Conservation (phyloP, 2,329 filamentous ascomycete genomes). For the Aureobasidium sp. region DNA sequence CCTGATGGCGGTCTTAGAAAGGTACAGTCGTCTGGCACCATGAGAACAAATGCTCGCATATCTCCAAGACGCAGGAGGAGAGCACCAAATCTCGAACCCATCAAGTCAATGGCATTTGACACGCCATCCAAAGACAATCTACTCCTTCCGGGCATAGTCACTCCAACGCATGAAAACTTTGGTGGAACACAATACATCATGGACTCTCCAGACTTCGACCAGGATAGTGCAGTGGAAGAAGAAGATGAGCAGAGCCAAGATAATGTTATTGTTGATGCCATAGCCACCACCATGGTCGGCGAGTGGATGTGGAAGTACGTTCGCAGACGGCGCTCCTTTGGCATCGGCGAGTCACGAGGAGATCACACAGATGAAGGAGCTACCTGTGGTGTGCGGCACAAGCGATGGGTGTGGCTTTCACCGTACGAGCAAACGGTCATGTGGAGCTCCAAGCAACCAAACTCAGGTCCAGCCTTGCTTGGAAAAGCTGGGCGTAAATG, state of each 20-base stretch:
- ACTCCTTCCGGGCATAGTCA: conserved; percentile 2
- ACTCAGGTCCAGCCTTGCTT: conserved; percentile 75
- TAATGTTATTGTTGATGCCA: conserved; percentile 82
- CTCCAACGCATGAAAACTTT: neutral
- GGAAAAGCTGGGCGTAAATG: conserved; percentile 92
- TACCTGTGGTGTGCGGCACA: conserved; percentile 65
- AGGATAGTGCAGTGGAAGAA: conserved; percentile 12
- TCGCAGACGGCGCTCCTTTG: conserved; percentile 82
- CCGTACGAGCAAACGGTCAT: conserved; percentile 94
- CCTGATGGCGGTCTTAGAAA: conserved; percentile 58
- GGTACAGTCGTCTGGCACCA: conserved; percentile 70
- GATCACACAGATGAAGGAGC: conserved; percentile 35
- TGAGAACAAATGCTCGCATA: conserved; percentile 54
- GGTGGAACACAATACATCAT: neutral
- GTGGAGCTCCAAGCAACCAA: conserved; percentile 97
- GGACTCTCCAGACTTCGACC: conserved; percentile 3
- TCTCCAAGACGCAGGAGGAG: conserved; percentile 35
- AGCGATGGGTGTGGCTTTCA: conserved; percentile 96
- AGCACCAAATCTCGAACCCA: conserved; percentile 29
- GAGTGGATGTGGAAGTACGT: conserved; percentile 97
- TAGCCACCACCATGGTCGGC: conserved; percentile 96
- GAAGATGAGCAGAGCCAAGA: conserved; percentile 20
- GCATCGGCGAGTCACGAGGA: conserved; percentile 57
- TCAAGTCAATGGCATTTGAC: conserved; percentile 31
- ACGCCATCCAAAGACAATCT: conserved; percentile 20